Evolutionary conservation across 140 eudicot genomes (phyloP), one percentile per base, ranked within the genome.

Genomic region (Ambrosia hybrid): DNA sequence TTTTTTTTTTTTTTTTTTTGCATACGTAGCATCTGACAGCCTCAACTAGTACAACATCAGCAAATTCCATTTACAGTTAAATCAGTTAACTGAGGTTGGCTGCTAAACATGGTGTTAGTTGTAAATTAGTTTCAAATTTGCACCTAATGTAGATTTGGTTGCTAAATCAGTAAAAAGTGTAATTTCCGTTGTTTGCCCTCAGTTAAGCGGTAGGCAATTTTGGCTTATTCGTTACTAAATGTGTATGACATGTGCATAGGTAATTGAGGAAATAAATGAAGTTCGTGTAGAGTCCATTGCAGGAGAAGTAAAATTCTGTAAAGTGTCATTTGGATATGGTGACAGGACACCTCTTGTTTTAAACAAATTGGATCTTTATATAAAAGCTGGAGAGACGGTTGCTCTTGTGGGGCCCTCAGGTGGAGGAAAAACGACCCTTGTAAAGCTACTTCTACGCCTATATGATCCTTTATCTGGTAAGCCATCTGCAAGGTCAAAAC

Each of bases 401-500:
- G 97, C 99, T 76, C 85, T 94, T 68, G 90, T 90, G 72, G 99
- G 99, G 61, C 96, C 97, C 45, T 94, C 99, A 0, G 99, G 99
- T 66, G 99, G 99, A 12, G 99, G 99, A 70, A 94, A 94, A 79
- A 84, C 96, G 5, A 90, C 99, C 33, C 82, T 90, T 56, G 90
- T 80, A 12, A 94, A 94, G 81, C 88, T 94, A 51, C 96, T 94
- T 59, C 95, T 94, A 83, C 96, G 99, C 66, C 89, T 94, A 46
- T 90, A 94, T 79, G 90, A 94, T 86, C 94, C 97, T 76, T 71
- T 85, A 70, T 76, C 64, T 73, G 97, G 99, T 88, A 75, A 73
- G 83, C 13, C 52, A 11, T 56, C 17, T 74, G 53, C 65, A 61
- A 58, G 59, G 17, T 57, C n/a, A 53, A 63, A 64, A 39, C 34